phyloP scores from a whole-genome alignment of 2,329 filamentous ascomycete genomes.

The Leptoxyphium fumago region DNA sequence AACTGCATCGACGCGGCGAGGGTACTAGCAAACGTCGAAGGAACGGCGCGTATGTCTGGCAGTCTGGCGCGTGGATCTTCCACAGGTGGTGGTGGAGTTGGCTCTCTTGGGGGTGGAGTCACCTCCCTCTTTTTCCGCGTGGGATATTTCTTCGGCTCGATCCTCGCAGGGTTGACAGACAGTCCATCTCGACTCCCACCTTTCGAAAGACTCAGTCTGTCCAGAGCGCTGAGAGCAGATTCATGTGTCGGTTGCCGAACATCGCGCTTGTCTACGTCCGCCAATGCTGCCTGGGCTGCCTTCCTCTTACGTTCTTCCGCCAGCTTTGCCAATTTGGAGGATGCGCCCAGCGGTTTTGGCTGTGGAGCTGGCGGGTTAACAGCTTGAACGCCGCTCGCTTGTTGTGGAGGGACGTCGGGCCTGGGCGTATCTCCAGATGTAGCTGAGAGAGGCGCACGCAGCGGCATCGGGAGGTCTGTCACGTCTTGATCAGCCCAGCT shows the following conservation, averaged over 20 bases:
- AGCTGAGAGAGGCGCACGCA: slow-evolving; percentile 30
- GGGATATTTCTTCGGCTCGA: slow-evolving; percentile 10
- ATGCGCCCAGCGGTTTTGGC: slow-evolving; percentile 66
- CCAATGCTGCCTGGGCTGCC: slow-evolving; percentile 33
- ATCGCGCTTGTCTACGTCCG: not conserved
- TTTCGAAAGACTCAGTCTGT: slow-evolving; percentile 24
- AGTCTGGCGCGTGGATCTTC: slow-evolving; percentile 11
- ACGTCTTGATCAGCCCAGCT: slow-evolving; percentile 3
- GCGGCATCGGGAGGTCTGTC: slow-evolving; percentile 4
- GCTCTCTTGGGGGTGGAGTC: slow-evolving; percentile 14
- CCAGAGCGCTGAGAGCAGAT: slow-evolving; percentile 27
- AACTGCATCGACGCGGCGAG: slow-evolving; percentile 7
- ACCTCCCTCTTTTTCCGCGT: slow-evolving; percentile 15
- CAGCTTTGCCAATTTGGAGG: slow-evolving; percentile 79
- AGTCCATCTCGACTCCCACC: slow-evolving; percentile 6
- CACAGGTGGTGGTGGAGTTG: slow-evolving; percentile 12
- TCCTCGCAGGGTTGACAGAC: not conserved
- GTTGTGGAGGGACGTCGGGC: slow-evolving; percentile 54
- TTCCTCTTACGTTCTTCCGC: slow-evolving; percentile 79
- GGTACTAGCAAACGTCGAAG: slow-evolving; percentile 16
- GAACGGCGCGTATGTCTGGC: slow-evolving; percentile 16
- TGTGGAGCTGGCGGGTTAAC: slow-evolving; percentile 43
- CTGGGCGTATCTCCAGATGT: slow-evolving; percentile 81
- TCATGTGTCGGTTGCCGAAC: slow-evolving; percentile 1
- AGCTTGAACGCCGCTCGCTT: slow-evolving; percentile 45